phyloP scores from a whole-genome alignment of 2,329 filamentous ascomycete species.

The Niveomyces coronatus region DNA sequence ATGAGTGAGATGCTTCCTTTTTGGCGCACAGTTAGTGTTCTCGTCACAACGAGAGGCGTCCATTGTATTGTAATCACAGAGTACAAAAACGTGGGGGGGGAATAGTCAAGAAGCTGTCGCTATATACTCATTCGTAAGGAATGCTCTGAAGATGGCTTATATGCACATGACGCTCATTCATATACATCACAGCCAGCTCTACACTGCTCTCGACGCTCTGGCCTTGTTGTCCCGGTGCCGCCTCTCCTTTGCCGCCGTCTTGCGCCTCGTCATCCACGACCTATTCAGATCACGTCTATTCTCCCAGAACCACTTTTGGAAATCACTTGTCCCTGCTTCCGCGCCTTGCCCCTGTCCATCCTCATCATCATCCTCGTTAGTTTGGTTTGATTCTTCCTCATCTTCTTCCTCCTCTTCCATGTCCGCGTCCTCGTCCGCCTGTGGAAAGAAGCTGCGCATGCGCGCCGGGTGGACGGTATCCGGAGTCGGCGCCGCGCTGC shows the following conservation, averaged over 20 bases:
- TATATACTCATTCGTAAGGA: background rate
- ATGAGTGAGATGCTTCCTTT: background rate
- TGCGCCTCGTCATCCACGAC: conserved; percentile 55
- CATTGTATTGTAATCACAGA: background rate
- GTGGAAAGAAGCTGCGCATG: conserved; percentile 47
- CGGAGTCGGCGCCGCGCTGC: conserved; percentile 88
- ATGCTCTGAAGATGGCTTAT: too few relatives aligned
- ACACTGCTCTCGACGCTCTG: conserved; percentile 32
- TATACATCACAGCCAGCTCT: conserved; percentile 12
- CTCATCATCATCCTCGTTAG: conserved; percentile 5
- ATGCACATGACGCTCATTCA: conserved; percentile 5
- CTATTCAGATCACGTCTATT: conserved; percentile 53
- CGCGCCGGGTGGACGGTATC: conserved; percentile 74
- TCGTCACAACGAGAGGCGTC: too few relatives aligned
- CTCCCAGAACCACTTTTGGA: conserved; percentile 60
- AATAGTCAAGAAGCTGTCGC: background rate
- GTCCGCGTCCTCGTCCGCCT: conserved; percentile 28
- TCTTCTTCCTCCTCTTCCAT: conserved; percentile 20
- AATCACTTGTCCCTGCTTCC: conserved; percentile 33
- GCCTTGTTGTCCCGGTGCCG: conserved; percentile 55
- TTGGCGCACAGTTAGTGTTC: too few relatives aligned
- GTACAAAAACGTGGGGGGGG: background rate
- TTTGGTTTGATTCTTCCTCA: conserved; percentile 16
- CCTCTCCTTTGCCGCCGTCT: conserved; percentile 55
- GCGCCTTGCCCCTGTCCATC: conserved; percentile 5